phyloP scores from a whole-genome alignment of 2,329 filamentous ascomycete species.

The Proliferodiscus dingleyae region DNA sequence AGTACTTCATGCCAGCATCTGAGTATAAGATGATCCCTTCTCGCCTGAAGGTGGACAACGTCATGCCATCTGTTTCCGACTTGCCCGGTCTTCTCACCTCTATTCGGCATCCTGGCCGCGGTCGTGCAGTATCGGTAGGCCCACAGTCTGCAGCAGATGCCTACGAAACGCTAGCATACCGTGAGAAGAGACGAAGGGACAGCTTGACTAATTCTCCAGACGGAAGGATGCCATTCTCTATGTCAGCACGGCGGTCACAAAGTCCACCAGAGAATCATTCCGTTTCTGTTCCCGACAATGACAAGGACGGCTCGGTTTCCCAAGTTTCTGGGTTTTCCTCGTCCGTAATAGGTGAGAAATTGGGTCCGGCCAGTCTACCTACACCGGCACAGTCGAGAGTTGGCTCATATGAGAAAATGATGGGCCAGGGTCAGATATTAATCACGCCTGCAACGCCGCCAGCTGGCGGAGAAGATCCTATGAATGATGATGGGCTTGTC shows the following conservation, averaged over 20 bases:
- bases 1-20: constrained; percentile 86
- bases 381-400: constrained; percentile 43
- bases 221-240: constrained; percentile 12
- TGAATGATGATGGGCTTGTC: constrained; percentile 33
- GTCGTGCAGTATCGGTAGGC: constrained; percentile 80
- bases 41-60: constrained; percentile 73
- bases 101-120: constrained; percentile 72
- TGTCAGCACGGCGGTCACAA: constrained; percentile 1
- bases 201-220: constrained; percentile 36
- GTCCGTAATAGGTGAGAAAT: constrained; percentile 32
- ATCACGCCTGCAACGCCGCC: constrained; percentile 30
- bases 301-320: constrained; percentile 21
- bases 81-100: constrained; percentile 77
- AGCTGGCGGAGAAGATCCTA: constrained; percentile 28
- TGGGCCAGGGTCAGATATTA: constrained; percentile 58
- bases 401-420: constrained; percentile 66
- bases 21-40: constrained; percentile 82
- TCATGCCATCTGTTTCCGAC: constrained; percentile 85
- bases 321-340: constrained; percentile 40
- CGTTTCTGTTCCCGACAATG: constrained; percentile 3
- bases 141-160: constrained; percentile 95
- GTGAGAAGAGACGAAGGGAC: constrained; percentile 64
- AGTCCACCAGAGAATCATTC: constrained; percentile 15
- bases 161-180: constrained; percentile 90
- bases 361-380: constrained; percentile 38